Conservation (phyloP, 2,329 filamentous ascomycete species). For the Xenosphaeropsis pyriputrescens region DNA sequence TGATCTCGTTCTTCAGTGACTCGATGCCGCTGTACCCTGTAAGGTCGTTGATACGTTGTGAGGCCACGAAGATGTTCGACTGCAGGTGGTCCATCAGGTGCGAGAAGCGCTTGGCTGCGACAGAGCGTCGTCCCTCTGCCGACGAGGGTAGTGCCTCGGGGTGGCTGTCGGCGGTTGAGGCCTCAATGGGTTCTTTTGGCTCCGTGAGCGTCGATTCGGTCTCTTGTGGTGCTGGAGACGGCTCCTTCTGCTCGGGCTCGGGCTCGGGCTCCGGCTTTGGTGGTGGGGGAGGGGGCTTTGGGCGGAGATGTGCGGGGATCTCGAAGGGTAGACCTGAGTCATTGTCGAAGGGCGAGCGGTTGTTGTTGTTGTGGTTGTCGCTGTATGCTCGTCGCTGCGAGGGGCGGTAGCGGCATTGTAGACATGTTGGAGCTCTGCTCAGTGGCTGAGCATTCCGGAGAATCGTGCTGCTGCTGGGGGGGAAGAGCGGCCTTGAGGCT, state of each 20-base stretch:
- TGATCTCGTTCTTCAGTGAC: slow-evolving; percentile 65
- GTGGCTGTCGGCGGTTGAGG: slow-evolving; percentile 3
- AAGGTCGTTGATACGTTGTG: slow-evolving; percentile 80
- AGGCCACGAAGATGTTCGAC: slow-evolving; percentile 68
- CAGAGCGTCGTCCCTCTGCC: slow-evolving; percentile 26
- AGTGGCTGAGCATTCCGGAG: slow-evolving; percentile 5
- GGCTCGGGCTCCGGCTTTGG: too few species aligned
- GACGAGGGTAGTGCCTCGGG: slow-evolving; percentile 25
- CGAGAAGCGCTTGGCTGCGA: slow-evolving; percentile 36
- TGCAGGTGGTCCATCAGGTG: slow-evolving; percentile 81
- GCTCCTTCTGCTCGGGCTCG: background rate
- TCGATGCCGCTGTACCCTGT: slow-evolving; percentile 93
- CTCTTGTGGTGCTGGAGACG: slow-evolving; percentile 3
- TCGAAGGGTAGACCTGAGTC: background rate
- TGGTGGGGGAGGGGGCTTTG: background rate
- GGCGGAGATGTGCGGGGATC: slow-evolving; percentile 1
- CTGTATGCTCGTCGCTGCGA: slow-evolving; percentile 11
- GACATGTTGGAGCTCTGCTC: slow-evolving; percentile 20
- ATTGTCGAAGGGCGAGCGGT: slow-evolving; percentile 3
- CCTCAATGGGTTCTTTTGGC: slow-evolving; percentile 4
- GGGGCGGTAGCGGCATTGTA: slow-evolving; percentile 24
- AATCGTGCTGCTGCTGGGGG: slow-evolving; percentile 7
- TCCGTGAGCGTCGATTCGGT: slow-evolving; percentile 1
- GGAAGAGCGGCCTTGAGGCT: slow-evolving; percentile 14
- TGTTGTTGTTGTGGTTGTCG: slow-evolving; percentile 14